Evolutionary conservation across 768 basidiomycete species (phyloP), one percentile per base, ranked within the genome.

Genomic region (Amyloporia xantha): DNA sequence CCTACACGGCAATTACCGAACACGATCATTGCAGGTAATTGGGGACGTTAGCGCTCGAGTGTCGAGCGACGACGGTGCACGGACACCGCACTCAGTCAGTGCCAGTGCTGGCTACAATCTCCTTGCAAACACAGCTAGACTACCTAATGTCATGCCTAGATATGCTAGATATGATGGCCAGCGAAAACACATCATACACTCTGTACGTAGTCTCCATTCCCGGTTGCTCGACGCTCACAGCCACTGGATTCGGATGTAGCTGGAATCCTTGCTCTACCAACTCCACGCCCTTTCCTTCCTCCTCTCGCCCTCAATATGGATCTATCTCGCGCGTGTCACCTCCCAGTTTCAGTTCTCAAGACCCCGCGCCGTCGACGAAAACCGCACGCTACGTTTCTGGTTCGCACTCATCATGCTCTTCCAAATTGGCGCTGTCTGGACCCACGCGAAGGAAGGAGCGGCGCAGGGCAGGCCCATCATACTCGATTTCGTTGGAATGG

Each of bases 401-500:
- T 79, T 79, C 66, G 54, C 69, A 54, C 66, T 84, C 56, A 70
- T 86, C 54, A 54, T 81, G 46, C 57, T 76, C 51, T 72, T 81
- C 65, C 87, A 87, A 52, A 52, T 69, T 28, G 73, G 78, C 26
- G 77, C 72, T 54, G 51, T 90, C 30, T 86, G 81, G 78, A 68
- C 67, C 28, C 88, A 91, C 56, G 69, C 74, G 47, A 70, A 68
- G 25, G 63, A 71, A 33, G 76, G 77, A 4, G 66, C 77, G 45
- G 62, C 72, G 24, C 75, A 82, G 48, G 79, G 80, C n/a, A 72
- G 81, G 56, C 69, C 77, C 9, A 66, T 88, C 58, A 64, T 91
- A 27, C 77, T 91, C 51, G 87, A 90, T 62, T 90, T 90, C 59
- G 76, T 90, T 50, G 87, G 88, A 47, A 73, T 81, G 72, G 78